These are phyloP conservation scores for Talaromyces sp. DNA, from an alignment of 2,329 filamentous ascomycete genomes.

Conservation along the genomic window DNA sequence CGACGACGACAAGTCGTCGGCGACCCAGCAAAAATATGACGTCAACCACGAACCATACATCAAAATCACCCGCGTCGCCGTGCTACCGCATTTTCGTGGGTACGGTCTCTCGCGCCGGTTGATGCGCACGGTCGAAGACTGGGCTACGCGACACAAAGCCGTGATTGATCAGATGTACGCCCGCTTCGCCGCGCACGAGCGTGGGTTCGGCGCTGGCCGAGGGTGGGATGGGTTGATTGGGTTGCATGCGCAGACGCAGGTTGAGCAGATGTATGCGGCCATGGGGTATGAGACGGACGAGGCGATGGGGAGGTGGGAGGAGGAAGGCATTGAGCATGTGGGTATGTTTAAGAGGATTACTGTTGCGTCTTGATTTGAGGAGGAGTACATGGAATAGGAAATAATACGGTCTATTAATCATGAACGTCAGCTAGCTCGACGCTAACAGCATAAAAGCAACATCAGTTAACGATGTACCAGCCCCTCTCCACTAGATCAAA, in stretches of 20 bases:
- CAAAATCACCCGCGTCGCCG: constrained; percentile 75
- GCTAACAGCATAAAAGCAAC: not conserved
- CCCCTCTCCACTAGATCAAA: not conserved
- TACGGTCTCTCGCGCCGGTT: constrained; percentile 62
- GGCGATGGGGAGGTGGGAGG: constrained; percentile 70
- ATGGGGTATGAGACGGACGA: constrained; percentile 73
- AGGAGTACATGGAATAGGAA: not conserved
- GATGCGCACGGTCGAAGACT: constrained; percentile 64
- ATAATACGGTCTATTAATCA: constrained; percentile 3
- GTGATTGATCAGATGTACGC: constrained; percentile 36
- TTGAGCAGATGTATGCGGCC: constrained; percentile 62
- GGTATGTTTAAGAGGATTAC: constrained; percentile 68
- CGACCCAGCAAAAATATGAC: constrained; percentile 44
- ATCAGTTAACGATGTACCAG: not conserved
- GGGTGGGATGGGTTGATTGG: constrained; percentile 71
- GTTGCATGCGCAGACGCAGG: constrained; percentile 70
- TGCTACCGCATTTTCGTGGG: constrained; percentile 62
- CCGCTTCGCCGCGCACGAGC: not conserved
- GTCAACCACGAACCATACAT: constrained; percentile 67
- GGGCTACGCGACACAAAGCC: constrained; percentile 59
- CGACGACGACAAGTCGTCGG: too few species aligned
- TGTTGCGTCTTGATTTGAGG: not conserved
- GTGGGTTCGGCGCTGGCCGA: constrained; percentile 37
- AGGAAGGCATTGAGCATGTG: constrained; percentile 80
- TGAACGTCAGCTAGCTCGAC: not conserved